phyloP scores from a whole-genome alignment of 164 flowering plant species.

The Malania oleifera region DNA sequence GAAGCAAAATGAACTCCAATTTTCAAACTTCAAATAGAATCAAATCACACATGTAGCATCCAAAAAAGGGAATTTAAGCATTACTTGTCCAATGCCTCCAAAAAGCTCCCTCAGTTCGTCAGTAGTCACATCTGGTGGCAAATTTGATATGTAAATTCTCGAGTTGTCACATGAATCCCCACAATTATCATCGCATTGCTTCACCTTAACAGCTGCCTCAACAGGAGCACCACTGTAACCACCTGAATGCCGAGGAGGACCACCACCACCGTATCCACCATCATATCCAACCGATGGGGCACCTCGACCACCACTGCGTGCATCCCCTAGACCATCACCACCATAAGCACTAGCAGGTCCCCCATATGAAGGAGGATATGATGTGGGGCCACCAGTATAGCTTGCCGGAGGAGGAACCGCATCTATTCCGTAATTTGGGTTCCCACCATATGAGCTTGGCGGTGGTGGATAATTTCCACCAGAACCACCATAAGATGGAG shows the following conservation, averaged over 20 bases:
- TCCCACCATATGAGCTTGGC: conserved; percentile 49
- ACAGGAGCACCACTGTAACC: conserved; percentile 49
- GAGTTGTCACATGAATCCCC: conserved; percentile 82
- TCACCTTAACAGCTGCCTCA: conserved; percentile 51
- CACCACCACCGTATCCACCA: neutral
- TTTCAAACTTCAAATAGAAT: too few species aligned
- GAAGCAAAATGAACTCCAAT: too few species aligned
- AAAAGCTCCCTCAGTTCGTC: conserved; percentile 88
- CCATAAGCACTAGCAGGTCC: conserved; percentile 48
- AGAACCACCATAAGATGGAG: conserved; percentile 49
- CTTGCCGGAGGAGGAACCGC: conserved; percentile 81
- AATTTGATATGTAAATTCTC: conserved; percentile 90
- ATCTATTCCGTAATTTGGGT: conserved; percentile 50
- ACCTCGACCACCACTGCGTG: conserved; percentile 38
- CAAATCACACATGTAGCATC: neutral
- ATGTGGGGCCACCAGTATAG: conserved; percentile 63
- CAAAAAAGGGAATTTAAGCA: neutral
- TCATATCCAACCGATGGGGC: conserved; percentile 29
- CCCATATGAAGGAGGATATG: conserved; percentile 84
- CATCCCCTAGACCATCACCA: conserved; percentile 36
- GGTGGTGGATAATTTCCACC: conserved; percentile 51
- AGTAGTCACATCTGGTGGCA: conserved; percentile 85
- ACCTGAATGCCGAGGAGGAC: conserved; percentile 17
- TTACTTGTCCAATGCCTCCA: conserved; percentile 99
- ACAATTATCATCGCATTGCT: conserved; percentile 93